phyloP scores from a whole-genome alignment of 2,329 filamentous ascomycete genomes.

The Fusarium sp. region DNA sequence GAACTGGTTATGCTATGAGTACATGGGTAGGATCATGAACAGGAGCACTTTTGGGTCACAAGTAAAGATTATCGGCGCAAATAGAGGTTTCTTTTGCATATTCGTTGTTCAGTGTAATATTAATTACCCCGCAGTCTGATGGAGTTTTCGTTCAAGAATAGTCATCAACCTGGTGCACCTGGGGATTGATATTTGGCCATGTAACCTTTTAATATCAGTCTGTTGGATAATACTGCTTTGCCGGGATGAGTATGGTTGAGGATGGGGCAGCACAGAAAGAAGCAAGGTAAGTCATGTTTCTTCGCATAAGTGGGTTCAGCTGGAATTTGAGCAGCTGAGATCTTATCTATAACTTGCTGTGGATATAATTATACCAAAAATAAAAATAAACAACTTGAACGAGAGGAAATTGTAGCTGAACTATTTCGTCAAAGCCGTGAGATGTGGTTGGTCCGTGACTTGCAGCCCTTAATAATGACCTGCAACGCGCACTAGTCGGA shows the following conservation, averaged over 20 bases:
- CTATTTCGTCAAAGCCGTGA: slow-evolving; percentile 9
- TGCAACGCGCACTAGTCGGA: slow-evolving; percentile 36
- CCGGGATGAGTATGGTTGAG: slow-evolving; percentile 25
- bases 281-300: slow-evolving; percentile 16
- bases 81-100: slow-evolving; percentile 1
- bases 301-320: slow-evolving; percentile 6
- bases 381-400: not conserved
- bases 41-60: not conserved
- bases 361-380: not conserved
- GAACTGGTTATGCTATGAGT: slow-evolving; percentile 13
- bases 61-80: slow-evolving; percentile 1
- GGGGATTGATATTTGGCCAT: slow-evolving; percentile 10
- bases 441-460: slow-evolving; percentile 26
- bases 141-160: not conserved
- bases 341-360: not conserved
- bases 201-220: slow-evolving; percentile 8
- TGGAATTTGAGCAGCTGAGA: slow-evolving; percentile 4
- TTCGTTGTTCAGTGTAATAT: not conserved
- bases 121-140: not conserved
- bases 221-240: slow-evolving; percentile 12
- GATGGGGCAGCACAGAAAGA: not conserved
- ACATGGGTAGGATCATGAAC: not conserved
- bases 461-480: slow-evolving; percentile 36
- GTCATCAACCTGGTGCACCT: slow-evolving; percentile 3
- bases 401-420: slow-evolving; percentile 1